A percentile compares a stretch with the other conserved stretches of the same genome.
Conservation (phyloP, 371 early-diverging fungal genomes). For the Haplosporangium sp. region DNA sequence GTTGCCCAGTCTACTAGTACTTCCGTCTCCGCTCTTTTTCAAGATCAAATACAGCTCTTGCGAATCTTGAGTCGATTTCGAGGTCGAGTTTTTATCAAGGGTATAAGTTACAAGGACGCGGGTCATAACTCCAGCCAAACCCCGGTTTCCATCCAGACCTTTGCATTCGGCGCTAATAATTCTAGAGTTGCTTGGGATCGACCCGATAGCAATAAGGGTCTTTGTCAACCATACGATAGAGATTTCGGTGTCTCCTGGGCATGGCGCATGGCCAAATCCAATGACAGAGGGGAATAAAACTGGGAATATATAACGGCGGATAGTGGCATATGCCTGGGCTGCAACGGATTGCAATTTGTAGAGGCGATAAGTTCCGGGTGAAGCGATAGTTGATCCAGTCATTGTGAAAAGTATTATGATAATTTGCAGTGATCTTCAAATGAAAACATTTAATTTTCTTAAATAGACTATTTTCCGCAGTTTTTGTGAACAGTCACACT, state of each 20-base stretch:
- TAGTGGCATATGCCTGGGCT: conserved; percentile 32
- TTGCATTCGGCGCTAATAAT: conserved; percentile 25
- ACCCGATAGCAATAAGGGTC: conserved; percentile 11
- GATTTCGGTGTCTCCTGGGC: conserved; percentile 33
- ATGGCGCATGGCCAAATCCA: conserved; percentile 21
- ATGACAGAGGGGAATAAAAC: conserved; percentile 5
- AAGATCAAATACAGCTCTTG: conserved; percentile 34
- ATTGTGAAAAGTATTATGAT: not conserved
- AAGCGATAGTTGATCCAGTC: conserved; percentile 1
- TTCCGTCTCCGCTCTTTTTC: conserved; percentile 30
- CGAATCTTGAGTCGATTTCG: conserved; percentile 6
- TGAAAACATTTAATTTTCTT: too few species aligned
- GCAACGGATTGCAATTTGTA: conserved; percentile 27
- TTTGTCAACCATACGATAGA: conserved; percentile 27
- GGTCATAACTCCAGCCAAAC: conserved; percentile 35
- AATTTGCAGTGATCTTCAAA: too few species aligned
- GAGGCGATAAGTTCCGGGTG: conserved; percentile 18
- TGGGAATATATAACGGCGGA: conserved; percentile 15
- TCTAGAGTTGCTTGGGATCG: conserved; percentile 18
- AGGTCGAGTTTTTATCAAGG: not conserved
- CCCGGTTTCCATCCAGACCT: conserved; percentile 39
- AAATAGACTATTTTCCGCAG: too few species aligned
- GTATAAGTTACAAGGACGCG: conserved; percentile 24
- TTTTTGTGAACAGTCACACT: too few species aligned
- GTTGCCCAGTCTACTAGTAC: conserved; percentile 10